Evolutionary conservation across 352 stramenopile genomes (phyloP), one percentile per base, ranked within the genome.

Genomic region (Peronospora farinosa): DNA sequence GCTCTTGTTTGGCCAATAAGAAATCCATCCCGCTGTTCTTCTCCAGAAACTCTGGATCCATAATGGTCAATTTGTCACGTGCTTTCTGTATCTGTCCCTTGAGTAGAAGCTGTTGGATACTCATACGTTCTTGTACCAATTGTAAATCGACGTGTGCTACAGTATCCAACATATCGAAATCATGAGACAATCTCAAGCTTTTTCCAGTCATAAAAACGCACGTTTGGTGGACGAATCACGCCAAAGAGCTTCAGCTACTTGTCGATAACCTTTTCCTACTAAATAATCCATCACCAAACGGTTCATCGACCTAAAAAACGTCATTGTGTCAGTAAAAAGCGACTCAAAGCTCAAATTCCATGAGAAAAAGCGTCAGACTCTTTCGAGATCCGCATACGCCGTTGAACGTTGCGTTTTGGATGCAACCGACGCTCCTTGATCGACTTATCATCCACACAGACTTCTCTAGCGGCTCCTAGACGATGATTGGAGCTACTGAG

Each of bases 251-350:
- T 89, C 78, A 5, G 78, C 78, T 33, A 87, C 76, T 15, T 89
- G 72, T 42, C 76, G 74, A 35, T 86, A 87, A 40, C 78, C 78
- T 54, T 86, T 89, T 9, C 78, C 76, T 4, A 89, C 74, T n/a
- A 89, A 63, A 38, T 87, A 89, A 36, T 89, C 76, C 78, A 89
- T 87, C 53, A 89, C 78, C 10, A 89, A 47, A 7, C 76, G 74
- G 44, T 89, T 84, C 78, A 89, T 89, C 1, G 63, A 83, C 44
- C 78, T 89, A 17, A 31, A n/a, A 39, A 7, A 40, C 37, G 17
- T 19, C 33, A 58, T 42, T 37, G 36, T 12, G 35, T 64, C 15
- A 53, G 37, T 41, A 27, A 41, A 11, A 32, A 15, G 19, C 19
- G 30, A 15, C 30, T 15, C 9, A 25, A 27, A 31, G 15, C 38